Percentiles rank a stretch among this genome's conserved stretches.
phyloP scores from a whole-genome alignment of 2,329 filamentous ascomycete species.

The Macrophomina tecta region DNA sequence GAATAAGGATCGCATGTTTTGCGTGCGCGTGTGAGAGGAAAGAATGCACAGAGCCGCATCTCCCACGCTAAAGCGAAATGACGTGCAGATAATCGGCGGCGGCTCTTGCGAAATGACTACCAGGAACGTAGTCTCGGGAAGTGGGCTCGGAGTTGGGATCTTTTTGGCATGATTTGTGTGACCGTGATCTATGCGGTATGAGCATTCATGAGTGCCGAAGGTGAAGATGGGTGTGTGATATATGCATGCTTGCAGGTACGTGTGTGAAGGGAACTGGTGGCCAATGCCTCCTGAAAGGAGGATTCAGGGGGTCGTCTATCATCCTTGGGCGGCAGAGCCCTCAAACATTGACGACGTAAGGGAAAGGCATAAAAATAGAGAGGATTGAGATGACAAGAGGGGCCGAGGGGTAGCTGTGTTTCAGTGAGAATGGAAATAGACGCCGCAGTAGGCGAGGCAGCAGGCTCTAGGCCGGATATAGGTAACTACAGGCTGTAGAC shows the following conservation, averaged over 20 bases:
- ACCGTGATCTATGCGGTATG: not conserved
- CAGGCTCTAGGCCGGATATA: not conserved
- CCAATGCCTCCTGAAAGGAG: conserved; percentile 6
- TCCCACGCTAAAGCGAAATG: conserved; percentile 17
- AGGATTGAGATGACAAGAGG: not conserved
- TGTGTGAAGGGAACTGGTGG: not conserved
- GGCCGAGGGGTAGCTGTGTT: not conserved
- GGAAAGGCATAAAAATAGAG: conserved; percentile 3
- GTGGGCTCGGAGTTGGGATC: not conserved
- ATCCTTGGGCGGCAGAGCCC: not conserved
- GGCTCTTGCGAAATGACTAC: not conserved
- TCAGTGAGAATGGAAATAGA: conserved; percentile 4
- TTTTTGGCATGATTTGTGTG: not conserved
- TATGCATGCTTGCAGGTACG: not conserved
- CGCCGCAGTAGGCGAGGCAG: not conserved
- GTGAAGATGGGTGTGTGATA: not conserved
- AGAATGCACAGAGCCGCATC: conserved; percentile 9
- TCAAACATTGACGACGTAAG: not conserved
- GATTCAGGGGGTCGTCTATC: conserved; percentile 1
- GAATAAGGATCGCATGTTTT: not conserved
- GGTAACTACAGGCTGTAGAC: not conserved
- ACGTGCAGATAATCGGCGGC: not conserved
- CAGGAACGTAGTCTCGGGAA: conserved; percentile 2
- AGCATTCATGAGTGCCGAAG: not conserved
- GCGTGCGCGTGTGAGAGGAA: not conserved